Percentiles rank a stretch among this genome's conserved stretches.
phyloP scores from a whole-genome alignment of 1,284 basidiomycete genomes.

The Puccinia novopanici region DNA sequence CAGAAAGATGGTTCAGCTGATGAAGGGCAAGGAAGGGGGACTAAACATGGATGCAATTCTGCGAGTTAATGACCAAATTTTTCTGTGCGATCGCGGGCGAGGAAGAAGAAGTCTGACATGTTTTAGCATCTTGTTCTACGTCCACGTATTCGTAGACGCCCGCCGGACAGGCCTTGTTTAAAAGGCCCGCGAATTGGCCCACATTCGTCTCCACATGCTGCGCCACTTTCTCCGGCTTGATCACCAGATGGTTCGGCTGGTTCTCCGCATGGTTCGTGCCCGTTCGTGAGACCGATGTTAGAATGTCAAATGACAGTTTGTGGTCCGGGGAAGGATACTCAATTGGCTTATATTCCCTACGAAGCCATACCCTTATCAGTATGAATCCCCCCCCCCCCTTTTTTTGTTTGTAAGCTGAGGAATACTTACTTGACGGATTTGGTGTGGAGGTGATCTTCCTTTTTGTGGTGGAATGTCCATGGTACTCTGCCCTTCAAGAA shows the following conservation, averaged over 20 bases:
- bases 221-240: slow-evolving; percentile 63
- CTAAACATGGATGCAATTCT: slow-evolving; percentile 60
- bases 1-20: background rate
- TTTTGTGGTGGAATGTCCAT: slow-evolving; percentile 82
- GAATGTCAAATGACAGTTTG: slow-evolving; percentile 87
- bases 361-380: background rate
- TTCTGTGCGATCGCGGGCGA: slow-evolving; percentile 66
- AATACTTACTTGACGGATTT: slow-evolving; percentile 65
- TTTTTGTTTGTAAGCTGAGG: background rate
- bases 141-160: slow-evolving; percentile 86
- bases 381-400: no score
- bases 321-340: slow-evolving; percentile 87
- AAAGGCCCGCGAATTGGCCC: slow-evolving; percentile 77
- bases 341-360: slow-evolving; percentile 74
- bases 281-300: slow-evolving; percentile 86
- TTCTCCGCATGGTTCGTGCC: slow-evolving; percentile 97
- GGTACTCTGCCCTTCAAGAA: slow-evolving; percentile 82
- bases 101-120: slow-evolving; percentile 60
- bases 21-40: background rate
- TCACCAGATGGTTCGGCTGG: slow-evolving; percentile 80
- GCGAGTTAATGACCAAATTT: slow-evolving; percentile 93
- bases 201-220: slow-evolving; percentile 79
- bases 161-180: slow-evolving; percentile 89
- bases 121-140: slow-evolving; percentile 62
- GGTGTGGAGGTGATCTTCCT: slow-evolving; percentile 73